Percentiles rank a stretch among this genome's conserved stretches.
Evolutionary conservation across 2,329 filamentous ascomycete genomes (phyloP).

Genomic region (Fusarium tupiense): DNA sequence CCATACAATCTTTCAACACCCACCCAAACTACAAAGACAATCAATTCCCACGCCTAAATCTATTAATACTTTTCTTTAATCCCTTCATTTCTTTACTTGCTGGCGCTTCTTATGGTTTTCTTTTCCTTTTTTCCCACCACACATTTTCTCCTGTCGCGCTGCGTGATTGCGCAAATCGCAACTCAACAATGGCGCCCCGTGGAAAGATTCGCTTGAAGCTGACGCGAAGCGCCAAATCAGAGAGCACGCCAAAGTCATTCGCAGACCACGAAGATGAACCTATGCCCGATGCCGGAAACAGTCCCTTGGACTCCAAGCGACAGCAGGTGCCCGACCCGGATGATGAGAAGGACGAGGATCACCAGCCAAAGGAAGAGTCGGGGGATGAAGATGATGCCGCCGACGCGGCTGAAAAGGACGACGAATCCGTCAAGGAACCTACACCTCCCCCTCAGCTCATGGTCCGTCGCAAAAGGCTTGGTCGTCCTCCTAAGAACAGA

Average conservation of each 20-base stretch:
- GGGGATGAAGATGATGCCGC: conserved; percentile 53
- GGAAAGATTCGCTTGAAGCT: conserved; percentile 48
- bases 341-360: conserved; percentile 56
- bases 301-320: conserved; percentile 53
- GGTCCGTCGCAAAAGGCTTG: conserved; percentile 80
- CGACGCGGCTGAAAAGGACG: conserved; percentile 46
- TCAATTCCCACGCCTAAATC: not conserved
- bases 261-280: conserved; percentile 51
- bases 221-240: conserved; percentile 48
- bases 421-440: conserved; percentile 60
- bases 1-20: conserved; percentile 15
- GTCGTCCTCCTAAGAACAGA: conserved; percentile 85
- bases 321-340: conserved; percentile 51
- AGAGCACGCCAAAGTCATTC: conserved; percentile 55
- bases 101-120: not conserved
- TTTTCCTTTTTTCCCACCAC: not conserved
- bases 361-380: conserved; percentile 63
- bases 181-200: conserved; percentile 41
- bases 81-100: not conserved
- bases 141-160: conserved; percentile 6
- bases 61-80: not conserved
- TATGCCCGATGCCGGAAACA: conserved; percentile 46
- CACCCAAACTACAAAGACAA: conserved; percentile 1
- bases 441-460: conserved; percentile 68
- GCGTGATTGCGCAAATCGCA: conserved; percentile 14